Base-by-base conservation (phyloP, 2,329 filamentous ascomycete genomes). In the Trichoderma atrobrunneum region DNA sequence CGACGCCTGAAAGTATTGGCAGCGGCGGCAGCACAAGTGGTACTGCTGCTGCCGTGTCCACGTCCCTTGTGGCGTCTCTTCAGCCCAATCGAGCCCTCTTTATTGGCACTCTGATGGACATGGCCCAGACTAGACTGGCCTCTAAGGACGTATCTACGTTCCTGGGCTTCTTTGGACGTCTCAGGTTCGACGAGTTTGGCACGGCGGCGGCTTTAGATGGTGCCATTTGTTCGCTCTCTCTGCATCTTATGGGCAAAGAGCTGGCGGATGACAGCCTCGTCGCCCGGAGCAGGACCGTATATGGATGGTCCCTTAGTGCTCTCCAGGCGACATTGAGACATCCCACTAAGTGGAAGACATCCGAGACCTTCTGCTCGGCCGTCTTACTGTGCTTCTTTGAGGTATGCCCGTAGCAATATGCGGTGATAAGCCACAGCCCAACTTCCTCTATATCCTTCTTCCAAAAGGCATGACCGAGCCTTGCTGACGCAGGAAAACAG, bases 341-440 rank as follows among this genome's bases (percentile, higher is more conserved):
- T 73, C 77, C 79, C 2, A 74, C 74, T 18, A 79, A 81, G 72
- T 84, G 82, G 82, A 80, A 77, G 72, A 76, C 80, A 16, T 77
- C 81, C 1, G 83, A 84, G 75, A 84, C 82, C n/a, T 75, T 84
- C 30, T 83, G 81, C 67, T 76, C 85, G 2, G 79, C 81, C 59
- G 82, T 84, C 74, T 74, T 84, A 51, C 74, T 84, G 54, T 82
- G 82, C 68, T 75, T 82, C 18, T 84, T 80, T 39, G 83, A 84
- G 79, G 81, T 83, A 76, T 62, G 54, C 16, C 14, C 1, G 28
- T 7, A 21, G 3, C 6, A 34, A 18, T 43, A 34, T 7, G 14
- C 14, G 18, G 30, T 21, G 24, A 59, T 3, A 64, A 12, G 21
- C 11, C 63, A 59, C 28, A 59, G 12, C 28, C 26, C 7, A 24